These are phyloP conservation scores for Pilasporangium apinafurcum DNA, from an alignment of 352 stramenopile genomes.

Conservation along the genomic window DNA sequence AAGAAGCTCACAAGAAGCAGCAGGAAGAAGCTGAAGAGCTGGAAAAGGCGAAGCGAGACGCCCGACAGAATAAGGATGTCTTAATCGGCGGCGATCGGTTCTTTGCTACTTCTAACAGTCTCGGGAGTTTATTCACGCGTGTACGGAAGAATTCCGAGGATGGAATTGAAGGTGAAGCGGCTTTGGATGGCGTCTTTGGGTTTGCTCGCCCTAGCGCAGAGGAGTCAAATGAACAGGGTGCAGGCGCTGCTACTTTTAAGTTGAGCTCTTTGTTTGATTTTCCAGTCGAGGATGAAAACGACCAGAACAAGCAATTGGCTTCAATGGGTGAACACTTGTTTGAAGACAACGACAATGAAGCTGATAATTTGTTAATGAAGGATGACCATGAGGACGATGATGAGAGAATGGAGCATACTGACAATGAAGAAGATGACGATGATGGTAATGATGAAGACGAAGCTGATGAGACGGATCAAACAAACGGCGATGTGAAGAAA, in stretches of 20 bases:
- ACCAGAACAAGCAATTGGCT: conserved; percentile 16
- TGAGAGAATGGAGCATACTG: conserved; percentile 10
- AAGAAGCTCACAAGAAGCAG: not conserved
- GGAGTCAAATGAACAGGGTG: not conserved
- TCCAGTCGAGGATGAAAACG: conserved; percentile 42
- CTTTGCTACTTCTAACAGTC: conserved; percentile 47
- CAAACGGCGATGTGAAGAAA: conserved; percentile 9
- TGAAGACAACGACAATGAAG: conserved; percentile 17
- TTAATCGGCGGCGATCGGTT: conserved; percentile 60
- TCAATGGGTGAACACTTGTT: conserved; percentile 46
- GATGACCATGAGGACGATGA: conserved; percentile 25
- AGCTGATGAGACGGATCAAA: conserved; percentile 28
- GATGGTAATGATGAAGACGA: conserved; percentile 16
- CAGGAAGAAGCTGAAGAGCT: conserved; percentile 15
- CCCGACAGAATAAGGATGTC: conserved; percentile 40
- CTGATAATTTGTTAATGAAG: conserved; percentile 8
- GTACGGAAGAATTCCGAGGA: conserved; percentile 83
- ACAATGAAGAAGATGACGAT: conserved; percentile 14
- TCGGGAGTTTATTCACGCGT: conserved; percentile 67
- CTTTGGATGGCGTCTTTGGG: conserved; percentile 62
- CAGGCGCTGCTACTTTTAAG: conserved; percentile 37
- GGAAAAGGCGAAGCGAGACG: conserved; percentile 6
- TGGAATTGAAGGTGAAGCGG: conserved; percentile 62
- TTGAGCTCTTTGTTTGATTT: conserved; percentile 70
- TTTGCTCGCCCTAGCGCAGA: conserved; percentile 8